A percentile compares a stretch with the other conserved stretches of the same genome.
These are phyloP conservation scores for Phytophthora crassamura DNA, from an alignment of 352 stramenopile genomes.

Conservation along the genomic window DNA sequence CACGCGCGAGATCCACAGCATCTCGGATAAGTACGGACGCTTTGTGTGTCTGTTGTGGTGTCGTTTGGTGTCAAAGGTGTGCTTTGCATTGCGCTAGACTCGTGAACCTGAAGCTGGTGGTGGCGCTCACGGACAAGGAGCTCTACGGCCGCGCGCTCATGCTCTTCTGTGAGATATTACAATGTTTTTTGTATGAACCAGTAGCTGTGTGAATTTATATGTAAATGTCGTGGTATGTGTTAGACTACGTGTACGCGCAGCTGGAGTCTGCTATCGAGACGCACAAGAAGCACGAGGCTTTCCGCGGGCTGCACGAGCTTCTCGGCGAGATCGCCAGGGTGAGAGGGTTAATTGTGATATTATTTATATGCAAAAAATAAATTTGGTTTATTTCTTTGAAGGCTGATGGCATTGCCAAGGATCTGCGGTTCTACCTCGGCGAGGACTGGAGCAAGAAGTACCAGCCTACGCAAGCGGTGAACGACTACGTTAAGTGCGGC, in stretches of 20 bases:
- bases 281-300: conserved; percentile 50
- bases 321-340: conserved; percentile 57
- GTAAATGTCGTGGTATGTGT: background rate
- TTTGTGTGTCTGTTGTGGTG: background rate
- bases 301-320: conserved; percentile 52
- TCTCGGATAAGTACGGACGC: conserved; percentile 60
- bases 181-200: background rate
- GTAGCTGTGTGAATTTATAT: conserved; percentile 10
- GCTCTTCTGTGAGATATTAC: conserved; percentile 67
- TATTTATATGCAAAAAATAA: background rate
- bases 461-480: conserved; percentile 52
- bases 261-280: conserved; percentile 59
- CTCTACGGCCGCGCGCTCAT: conserved; percentile 72
- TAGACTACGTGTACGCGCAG: conserved; percentile 76
- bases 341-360: conserved; percentile 8
- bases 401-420: conserved; percentile 65
- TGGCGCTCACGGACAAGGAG: conserved; percentile 67
- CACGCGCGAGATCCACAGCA: conserved; percentile 54
- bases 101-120: conserved; percentile 73
- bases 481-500: conserved; percentile 62
- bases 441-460: conserved; percentile 68
- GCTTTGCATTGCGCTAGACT: conserved; percentile 38
- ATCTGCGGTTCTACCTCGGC: conserved; percentile 66
- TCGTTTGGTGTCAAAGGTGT: background rate
- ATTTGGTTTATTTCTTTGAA: conserved; percentile 9